These are phyloP conservation scores for Myxozyma neotropica DNA, from an alignment of 805 yeast species.

Conservation along the genomic window DNA sequence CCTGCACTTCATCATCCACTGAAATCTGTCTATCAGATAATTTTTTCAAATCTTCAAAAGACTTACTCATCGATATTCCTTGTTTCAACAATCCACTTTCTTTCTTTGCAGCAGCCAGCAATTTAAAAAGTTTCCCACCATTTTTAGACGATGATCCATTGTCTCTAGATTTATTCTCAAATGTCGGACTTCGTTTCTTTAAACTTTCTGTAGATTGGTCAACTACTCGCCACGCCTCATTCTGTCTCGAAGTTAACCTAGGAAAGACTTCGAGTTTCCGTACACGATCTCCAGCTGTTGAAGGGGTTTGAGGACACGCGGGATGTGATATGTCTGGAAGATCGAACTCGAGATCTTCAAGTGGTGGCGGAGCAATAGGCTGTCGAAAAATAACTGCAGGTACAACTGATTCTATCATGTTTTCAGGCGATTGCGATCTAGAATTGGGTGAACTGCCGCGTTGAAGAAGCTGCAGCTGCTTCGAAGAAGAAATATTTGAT, in stretches of 20 bases:
- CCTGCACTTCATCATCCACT: not conserved
- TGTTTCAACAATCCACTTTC: not conserved
- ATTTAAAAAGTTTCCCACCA: slow-evolving; percentile 4
- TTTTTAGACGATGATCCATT: not conserved
- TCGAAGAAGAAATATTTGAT: no score
- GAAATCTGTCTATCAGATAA: not conserved
- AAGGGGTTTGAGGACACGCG: not conserved
- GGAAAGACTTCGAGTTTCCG: slow-evolving; percentile 7
- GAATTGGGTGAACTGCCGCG: not conserved
- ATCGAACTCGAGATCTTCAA: slow-evolving; percentile 18
- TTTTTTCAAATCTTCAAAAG: not conserved
- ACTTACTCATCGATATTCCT: not conserved
- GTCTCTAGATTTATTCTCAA: not conserved
- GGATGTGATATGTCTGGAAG: not conserved
- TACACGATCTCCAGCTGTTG: no score
- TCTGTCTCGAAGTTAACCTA: slow-evolving; percentile 15
- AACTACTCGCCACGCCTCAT: slow-evolving; percentile 18
- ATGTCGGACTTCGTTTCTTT: not conserved
- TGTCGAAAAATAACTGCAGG: not conserved
- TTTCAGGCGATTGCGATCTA: not conserved
- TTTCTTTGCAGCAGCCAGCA: slow-evolving; percentile 10
- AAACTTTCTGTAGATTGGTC: slow-evolving; percentile 5
- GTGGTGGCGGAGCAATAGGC: slow-evolving; percentile 21
- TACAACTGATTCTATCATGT: not conserved
- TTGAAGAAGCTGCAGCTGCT: no score